Base-by-base conservation (phyloP, 257 asterid genomes). In the Solanum clarkiae region DNA sequence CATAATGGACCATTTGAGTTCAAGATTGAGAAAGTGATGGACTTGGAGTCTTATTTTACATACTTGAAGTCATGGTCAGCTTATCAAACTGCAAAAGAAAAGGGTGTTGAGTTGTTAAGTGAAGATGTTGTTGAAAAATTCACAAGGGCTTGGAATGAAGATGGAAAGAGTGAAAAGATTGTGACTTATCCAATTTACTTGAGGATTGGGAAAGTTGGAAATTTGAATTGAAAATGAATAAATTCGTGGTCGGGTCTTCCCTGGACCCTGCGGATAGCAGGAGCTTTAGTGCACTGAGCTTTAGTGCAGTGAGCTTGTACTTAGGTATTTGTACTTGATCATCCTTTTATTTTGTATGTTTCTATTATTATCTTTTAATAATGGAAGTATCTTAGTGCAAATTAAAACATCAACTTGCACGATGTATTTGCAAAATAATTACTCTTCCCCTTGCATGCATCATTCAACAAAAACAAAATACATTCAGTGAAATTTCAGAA, bases 141-240 rank as follows among this genome's bases (percentile, higher is more conserved):
- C 81, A 86, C 74, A 80, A 71, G 47, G 4, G 91, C 91, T 86
- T 91, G 93, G 93, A 91, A 88, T 81, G 93, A 82, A 82, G 85
- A 63, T 24, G 85, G 85, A 14, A 17, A 63, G 20, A 63, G 8
- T 16, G 36, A 65, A 36, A 83, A 83, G 57, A 66, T 10, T 17
- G 85, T 66, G 57, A n/a, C 54, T 2, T 12, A 45, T 13, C 85
- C 85, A 17, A 55, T 83, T 66, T 83, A 47, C 60, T 72, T 83
- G 63, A 83, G 85, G 66, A 83, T 83, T 83, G 85, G 85, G 14
- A 83, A 66, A 83, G 80, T 66, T 83, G 85, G 85, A 57, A 83
- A 45, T 82, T 40, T 82, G 14, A 16, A 59, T 62, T 82, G 79
- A 82, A 59, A 12, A 11, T 53, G 45, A 16, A 36, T 36, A 5